phyloP scores from a whole-genome alignment of 2,329 filamentous ascomycete species.

The Alternaria metachromatica region DNA sequence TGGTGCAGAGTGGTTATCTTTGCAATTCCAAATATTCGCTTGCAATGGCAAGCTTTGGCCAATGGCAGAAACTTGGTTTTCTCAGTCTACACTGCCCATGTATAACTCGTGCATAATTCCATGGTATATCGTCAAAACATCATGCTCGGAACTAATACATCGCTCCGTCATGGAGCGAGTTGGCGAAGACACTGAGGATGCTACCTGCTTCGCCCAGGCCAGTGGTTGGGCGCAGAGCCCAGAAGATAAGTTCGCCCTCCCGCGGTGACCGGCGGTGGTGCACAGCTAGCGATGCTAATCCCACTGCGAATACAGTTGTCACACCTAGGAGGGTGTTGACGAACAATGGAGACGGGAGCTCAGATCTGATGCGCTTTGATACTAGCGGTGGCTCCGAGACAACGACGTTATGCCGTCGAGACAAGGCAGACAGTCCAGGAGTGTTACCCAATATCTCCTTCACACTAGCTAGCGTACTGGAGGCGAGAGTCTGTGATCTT shows the following conservation, averaged over 20 bases:
- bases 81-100: background rate
- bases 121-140: background rate
- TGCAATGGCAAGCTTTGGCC: constrained; percentile 1
- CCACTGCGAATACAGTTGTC: constrained; percentile 29
- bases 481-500: constrained; percentile 14
- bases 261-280: constrained; percentile 43
- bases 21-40: background rate
- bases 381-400: constrained; percentile 8
- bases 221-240: constrained; percentile 35
- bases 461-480: constrained; percentile 16
- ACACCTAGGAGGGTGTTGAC: constrained; percentile 33
- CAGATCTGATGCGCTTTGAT: constrained; percentile 24
- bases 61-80: constrained; percentile 1
- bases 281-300: constrained; percentile 38
- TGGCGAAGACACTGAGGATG: constrained; percentile 39
- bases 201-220: constrained; percentile 42
- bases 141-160: constrained; percentile 12
- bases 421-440: constrained; percentile 31
- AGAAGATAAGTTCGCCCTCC: constrained; percentile 44
- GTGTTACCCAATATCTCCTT: constrained; percentile 32
- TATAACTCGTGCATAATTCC: background rate
- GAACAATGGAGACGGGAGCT: constrained; percentile 37
- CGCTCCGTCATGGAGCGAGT: constrained; percentile 29
- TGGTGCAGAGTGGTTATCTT: background rate
- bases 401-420: constrained; percentile 13